Base-by-base conservation (phyloP, 441 rosid species). In the Adansonia grandidieri region DNA sequence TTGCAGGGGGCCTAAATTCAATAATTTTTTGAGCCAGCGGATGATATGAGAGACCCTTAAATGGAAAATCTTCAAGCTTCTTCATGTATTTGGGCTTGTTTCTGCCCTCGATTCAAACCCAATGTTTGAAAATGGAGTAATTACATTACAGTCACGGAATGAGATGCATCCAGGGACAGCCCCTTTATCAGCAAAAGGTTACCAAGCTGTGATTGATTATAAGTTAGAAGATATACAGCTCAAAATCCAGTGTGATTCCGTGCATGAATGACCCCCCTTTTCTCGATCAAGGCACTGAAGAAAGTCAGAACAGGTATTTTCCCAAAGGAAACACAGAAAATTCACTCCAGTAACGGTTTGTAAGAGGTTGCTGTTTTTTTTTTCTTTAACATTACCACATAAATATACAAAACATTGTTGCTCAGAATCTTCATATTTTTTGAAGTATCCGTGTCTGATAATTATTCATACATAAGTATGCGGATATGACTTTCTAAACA, bases 11-110 rank as follows among this genome's bases (percentile, higher is more conserved):
- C 24, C 74, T 3, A 5, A 20, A 51, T 60, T 60, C 58, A 24
- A 17, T 74, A 19, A 22, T 50, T 24, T 47, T 6, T 51, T 11
- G 42, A 66, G 5, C 50, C 22, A 9, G 11, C n/a, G 62, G 62
- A 66, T 2, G 11, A 15, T 13, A 63, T 65, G 32, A 42, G 48
- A 51, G 57, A 63, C 56, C 67, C 76, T 68, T 45, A 17, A 66
- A 42, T 15, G 28, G 9, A 65, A 65, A 63, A 1, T 17, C 22
- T 20, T 24, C 60, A 6, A 3, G 60, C 44, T 28, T 50, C 44
- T n/a, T 42, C 48, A 50, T 22, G 57, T 50, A 6, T 14, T 50
- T 32, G 40, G 58, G 22, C 44, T 54, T 64, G 66, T 28, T 28
- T 22, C 32, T 51, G 20, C 50, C 6, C 22, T 45, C 68, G 4